Evolutionary conservation across 768 basidiomycete species (phyloP).

Genomic region (Termitomyces sp.): DNA sequence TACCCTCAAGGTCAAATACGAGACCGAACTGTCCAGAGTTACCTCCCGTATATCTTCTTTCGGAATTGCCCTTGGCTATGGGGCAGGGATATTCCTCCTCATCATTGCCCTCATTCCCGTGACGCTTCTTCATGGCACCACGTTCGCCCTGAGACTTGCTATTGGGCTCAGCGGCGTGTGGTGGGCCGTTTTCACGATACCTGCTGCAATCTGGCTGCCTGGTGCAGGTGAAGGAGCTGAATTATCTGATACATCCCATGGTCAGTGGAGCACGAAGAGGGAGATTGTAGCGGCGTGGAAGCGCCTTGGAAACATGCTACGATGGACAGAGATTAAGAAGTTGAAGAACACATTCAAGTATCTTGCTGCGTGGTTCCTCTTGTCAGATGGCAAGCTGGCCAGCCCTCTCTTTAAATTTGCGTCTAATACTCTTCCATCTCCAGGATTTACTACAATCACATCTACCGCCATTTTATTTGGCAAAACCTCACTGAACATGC

Average conservation of each 20-base stretch:
- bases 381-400: constrained; percentile 72
- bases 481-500: constrained; percentile 84
- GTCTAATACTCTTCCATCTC: neutral
- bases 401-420: too few species aligned
- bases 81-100: constrained; percentile 75
- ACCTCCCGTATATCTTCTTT: constrained; percentile 82
- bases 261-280: constrained; percentile 39
- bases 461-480: constrained; percentile 91
- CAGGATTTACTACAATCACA: constrained; percentile 90
- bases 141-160: constrained; percentile 74
- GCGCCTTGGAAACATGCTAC: constrained; percentile 70
- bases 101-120: constrained; percentile 79
- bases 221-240: constrained; percentile 23
- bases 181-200: constrained; percentile 84
- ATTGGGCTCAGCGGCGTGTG: constrained; percentile 83
- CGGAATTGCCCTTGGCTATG: constrained; percentile 85
- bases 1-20: constrained; percentile 40
- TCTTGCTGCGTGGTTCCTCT: constrained; percentile 90
- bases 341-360: constrained; percentile 86
- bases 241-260: constrained; percentile 11
- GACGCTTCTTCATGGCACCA: constrained; percentile 65
- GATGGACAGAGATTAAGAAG: constrained; percentile 65
- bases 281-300: constrained; percentile 75
- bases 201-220: constrained; percentile 75
- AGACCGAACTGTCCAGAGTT: constrained; percentile 58